A percentile compares a stretch with the other conserved stretches of the same genome.
phyloP scores from a whole-genome alignment of 2,329 filamentous ascomycete species.

The Polytolypa hystricis region DNA sequence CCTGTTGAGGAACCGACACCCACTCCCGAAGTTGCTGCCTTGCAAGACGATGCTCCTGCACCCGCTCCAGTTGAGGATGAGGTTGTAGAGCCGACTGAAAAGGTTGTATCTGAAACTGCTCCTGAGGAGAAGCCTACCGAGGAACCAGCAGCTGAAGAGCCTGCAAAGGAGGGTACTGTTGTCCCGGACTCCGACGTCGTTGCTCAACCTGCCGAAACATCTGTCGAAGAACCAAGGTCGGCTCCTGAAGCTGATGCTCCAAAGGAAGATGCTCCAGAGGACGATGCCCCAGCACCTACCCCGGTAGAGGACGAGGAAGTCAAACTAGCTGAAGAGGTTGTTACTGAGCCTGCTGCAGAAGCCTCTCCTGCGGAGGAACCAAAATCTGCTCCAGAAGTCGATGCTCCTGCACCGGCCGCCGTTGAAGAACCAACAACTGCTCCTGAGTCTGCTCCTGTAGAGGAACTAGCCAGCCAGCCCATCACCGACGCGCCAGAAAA shows the following conservation, averaged over 20 bases:
- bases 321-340: not conserved
- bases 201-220: slow-evolving; percentile 1
- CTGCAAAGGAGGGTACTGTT: not conserved
- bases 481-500: too few relatives aligned
- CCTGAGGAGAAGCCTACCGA: slow-evolving; percentile 7
- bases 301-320: not conserved
- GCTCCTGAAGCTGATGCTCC: not conserved
- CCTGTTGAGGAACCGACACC: too few relatives aligned
- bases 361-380: not conserved
- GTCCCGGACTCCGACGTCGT: not conserved
- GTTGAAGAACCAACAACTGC: not conserved
- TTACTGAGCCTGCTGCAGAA: not conserved
- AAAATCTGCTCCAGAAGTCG: not conserved
- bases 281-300: not conserved
- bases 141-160: slow-evolving; percentile 5
- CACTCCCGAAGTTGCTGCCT: too few relatives aligned
- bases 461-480: too few relatives aligned
- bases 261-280: not conserved
- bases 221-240: not conserved
- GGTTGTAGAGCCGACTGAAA: too few relatives aligned
- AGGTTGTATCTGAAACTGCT: slow-evolving; percentile 4
- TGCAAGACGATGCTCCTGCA: too few relatives aligned
- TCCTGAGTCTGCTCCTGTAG: too few relatives aligned
- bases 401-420: not conserved
- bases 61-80: too few relatives aligned